phyloP scores from a whole-genome alignment of 2,329 filamentous ascomycete genomes.

The Pseudopithomyces chartarum region DNA sequence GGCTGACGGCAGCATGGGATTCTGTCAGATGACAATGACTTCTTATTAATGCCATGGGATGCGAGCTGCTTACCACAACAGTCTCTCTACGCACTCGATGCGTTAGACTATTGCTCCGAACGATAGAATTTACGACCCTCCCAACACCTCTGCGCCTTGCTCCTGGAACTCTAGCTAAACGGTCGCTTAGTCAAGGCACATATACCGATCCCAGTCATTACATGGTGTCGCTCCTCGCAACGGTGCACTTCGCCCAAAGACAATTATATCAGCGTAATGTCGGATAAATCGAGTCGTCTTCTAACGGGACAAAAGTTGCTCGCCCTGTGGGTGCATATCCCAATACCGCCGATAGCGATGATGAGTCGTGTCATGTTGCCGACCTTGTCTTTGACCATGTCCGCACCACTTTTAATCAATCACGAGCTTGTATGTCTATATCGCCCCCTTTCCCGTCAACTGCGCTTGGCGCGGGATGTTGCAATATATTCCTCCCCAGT shows the following conservation, averaged over 20 bases:
- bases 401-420: not conserved
- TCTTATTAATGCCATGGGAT: not conserved
- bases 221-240: not conserved
- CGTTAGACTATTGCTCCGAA: not conserved
- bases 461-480: not conserved
- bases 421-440: not conserved
- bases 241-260: not conserved
- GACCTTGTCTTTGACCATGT: not conserved
- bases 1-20: not conserved
- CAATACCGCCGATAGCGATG: not conserved
- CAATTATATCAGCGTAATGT: slow-evolving; percentile 1
- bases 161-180: not conserved
- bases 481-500: not conserved
- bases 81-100: not conserved
- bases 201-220: slow-evolving; percentile 2
- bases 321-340: not conserved
- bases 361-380: not conserved
- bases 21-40: not conserved
- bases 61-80: not conserved
- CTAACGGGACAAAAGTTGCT: not conserved
- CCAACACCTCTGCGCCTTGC: not conserved
- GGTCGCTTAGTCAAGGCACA: not conserved
- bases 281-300: not conserved
- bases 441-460: not conserved
- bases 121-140: not conserved